Conservation (phyloP, 2,329 filamentous ascomycete genomes). For the Coleophoma eucalyptorum region DNA sequence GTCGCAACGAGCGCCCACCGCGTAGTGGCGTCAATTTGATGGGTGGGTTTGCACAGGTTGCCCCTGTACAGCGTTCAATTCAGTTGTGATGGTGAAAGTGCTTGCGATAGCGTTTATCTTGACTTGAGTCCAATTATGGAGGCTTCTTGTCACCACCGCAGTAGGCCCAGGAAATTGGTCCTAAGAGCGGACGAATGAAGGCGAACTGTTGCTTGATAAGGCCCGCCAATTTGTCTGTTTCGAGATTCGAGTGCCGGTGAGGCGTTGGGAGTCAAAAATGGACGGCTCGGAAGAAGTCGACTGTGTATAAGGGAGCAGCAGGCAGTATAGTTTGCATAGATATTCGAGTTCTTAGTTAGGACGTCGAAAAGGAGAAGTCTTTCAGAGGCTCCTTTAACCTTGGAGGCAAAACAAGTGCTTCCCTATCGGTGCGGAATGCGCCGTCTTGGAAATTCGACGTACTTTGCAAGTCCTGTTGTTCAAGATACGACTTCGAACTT, state of each 20-base stretch:
- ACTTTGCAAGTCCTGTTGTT: too few relatives aligned
- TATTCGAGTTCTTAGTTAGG: too few relatives aligned
- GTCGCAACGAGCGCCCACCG: slow-evolving; percentile 51
- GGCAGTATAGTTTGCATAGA: too few relatives aligned
- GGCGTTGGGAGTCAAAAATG: slow-evolving; percentile 18
- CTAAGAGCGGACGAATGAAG: slow-evolving; percentile 83
- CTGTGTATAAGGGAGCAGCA: too few relatives aligned
- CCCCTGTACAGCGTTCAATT: slow-evolving; percentile 24
- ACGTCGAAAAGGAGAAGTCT: too few relatives aligned
- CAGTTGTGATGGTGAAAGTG: too few relatives aligned
- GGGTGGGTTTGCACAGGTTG: slow-evolving; percentile 30
- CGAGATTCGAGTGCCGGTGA: slow-evolving; percentile 22
- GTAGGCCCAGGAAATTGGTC: slow-evolving; percentile 91
- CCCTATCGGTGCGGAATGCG: too few relatives aligned
- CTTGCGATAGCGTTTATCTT: too few relatives aligned
- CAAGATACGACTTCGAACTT: too few relatives aligned
- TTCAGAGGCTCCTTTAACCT: too few relatives aligned
- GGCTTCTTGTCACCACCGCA: slow-evolving; percentile 96
- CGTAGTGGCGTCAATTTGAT: slow-evolving; percentile 46
- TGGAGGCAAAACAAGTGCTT: too few relatives aligned
- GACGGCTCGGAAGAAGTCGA: neutral
- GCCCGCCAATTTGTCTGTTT: slow-evolving; percentile 91
- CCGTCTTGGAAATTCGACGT: too few relatives aligned
- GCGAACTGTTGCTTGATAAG: slow-evolving; percentile 67
- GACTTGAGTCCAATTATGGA: slow-evolving; percentile 69